A percentile compares a stretch with the other conserved stretches of the same genome.
These are phyloP conservation scores for Ciborinia camelliae DNA, from an alignment of 2,329 filamentous ascomycete species.

Conservation along the genomic window DNA sequence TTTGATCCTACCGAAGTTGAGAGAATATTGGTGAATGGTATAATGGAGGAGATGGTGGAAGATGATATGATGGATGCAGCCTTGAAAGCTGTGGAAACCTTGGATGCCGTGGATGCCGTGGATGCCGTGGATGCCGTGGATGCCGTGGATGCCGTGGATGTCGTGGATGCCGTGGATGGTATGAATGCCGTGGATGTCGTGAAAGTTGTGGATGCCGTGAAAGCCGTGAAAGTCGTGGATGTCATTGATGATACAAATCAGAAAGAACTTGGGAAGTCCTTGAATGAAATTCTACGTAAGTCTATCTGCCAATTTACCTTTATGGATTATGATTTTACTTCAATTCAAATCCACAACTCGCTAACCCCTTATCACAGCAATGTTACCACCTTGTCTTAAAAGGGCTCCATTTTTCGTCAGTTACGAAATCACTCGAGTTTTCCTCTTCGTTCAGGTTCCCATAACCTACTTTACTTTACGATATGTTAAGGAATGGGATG, in stretches of 20 bases:
- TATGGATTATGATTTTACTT: neutral
- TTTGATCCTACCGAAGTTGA: constrained; percentile 1
- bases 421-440: constrained; percentile 37
- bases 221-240: neutral
- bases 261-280: constrained; percentile 16
- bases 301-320: neutral
- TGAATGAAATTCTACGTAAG: constrained; percentile 16
- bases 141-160: too few relatives aligned
- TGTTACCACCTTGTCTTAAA: constrained; percentile 26
- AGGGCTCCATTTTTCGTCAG: constrained; percentile 25
- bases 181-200: too few relatives aligned
- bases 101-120: too few relatives aligned
- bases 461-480: constrained; percentile 24
- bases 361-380: constrained; percentile 21
- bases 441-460: constrained; percentile 30
- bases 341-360: neutral
- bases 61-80: neutral
- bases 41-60: too few relatives aligned
- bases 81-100: neutral
- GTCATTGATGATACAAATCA: neutral
- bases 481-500: constrained; percentile 38
- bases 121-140: too few relatives aligned
- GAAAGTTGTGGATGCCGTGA: too few relatives aligned
- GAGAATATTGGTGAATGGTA: neutral
- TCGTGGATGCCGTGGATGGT: too few relatives aligned